Base-by-base conservation (phyloP, 768 basidiomycete species). In the Tylopilus felleus region DNA sequence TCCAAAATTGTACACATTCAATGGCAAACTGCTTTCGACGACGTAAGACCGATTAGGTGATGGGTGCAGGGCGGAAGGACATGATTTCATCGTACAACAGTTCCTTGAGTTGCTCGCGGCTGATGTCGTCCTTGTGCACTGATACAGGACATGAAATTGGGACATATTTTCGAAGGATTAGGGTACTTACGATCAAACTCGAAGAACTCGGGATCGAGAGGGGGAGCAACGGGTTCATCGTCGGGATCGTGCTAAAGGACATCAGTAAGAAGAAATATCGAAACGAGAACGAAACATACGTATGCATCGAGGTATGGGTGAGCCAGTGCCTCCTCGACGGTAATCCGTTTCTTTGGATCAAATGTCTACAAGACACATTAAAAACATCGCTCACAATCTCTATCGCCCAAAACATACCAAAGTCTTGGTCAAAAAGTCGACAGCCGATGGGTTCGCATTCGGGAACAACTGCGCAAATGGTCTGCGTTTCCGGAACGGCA, bases 111-210 rank as follows among this genome's bases (percentile, higher is more conserved):
- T 97, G 93, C 69, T 98, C 96, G 27, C 93, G 82, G 66, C 87
- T 91, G 75, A 97, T 93, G 58, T 93, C 91, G 61, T 97, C 95
- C 77, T 98, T 96, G 77, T 94, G 89, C 60, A 93, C 90, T 91
- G 27, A 23, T 4, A 14, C 9, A 44, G 31, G 39, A 42, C 50
- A 47, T 57, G 28, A 52, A 13, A 27, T 36, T 25, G 4, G 14
- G 42, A 14, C 4, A 35, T 13, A 4, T 21, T 21, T 8, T 10
- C 8, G 17, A 8, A 28, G n/a, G n/a, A 41, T 48, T 6, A 0
- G 16, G 16, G 49, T 5, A 80, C 88, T 73, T 60, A 91, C 89
- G 73, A 71, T 99, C 97, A 69, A 98, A 98, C 66, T 96, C 93
- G 71, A 99, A 99, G 78, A 98, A 99, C 60, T 89, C 87, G 5